Conservation (phyloP, 495 filamentous ascomycete species). For the Podospora appendiculata region DNA sequence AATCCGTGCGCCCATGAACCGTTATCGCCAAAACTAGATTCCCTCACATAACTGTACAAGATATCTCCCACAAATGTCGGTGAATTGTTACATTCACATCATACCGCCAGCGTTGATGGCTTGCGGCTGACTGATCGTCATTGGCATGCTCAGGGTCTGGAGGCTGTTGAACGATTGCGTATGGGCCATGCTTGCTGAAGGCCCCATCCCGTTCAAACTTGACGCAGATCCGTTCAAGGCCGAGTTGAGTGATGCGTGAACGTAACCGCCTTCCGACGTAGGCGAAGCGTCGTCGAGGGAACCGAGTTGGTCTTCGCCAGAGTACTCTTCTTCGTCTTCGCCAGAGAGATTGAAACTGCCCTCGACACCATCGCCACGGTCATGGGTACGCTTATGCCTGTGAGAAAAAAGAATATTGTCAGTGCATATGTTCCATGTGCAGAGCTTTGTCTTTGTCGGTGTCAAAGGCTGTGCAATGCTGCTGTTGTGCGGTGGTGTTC, state of each 20-base stretch:
- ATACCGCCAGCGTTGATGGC: conserved; percentile 37
- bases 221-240: conserved; percentile 26
- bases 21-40: conserved; percentile 1
- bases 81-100: conserved; percentile 12
- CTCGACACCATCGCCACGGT: conserved; percentile 65
- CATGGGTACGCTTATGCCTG: conserved; percentile 93
- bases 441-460: conserved; percentile 4
- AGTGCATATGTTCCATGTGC: conserved; percentile 16
- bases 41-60: conserved; percentile 5
- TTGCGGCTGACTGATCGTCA: conserved; percentile 48
- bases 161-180: conserved; percentile 37
- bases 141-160: conserved; percentile 48
- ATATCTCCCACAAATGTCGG: conserved; percentile 7
- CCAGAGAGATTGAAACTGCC: conserved; percentile 57
- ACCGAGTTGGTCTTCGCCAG: conserved; percentile 61
- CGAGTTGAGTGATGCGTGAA: conserved; percentile 35
- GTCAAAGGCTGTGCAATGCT: conserved; percentile 21
- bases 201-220: conserved; percentile 15
- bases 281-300: conserved; percentile 71
- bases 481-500: conserved; percentile 14
- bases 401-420: conserved; percentile 19
- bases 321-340: conserved; percentile 69
- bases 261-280: conserved; percentile 49
- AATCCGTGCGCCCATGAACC: neutral
- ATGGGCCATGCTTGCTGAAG: conserved; percentile 22